Evolutionary conservation across 306 rosid genomes (phyloP).

Genomic region (Vigna nakashimae): DNA sequence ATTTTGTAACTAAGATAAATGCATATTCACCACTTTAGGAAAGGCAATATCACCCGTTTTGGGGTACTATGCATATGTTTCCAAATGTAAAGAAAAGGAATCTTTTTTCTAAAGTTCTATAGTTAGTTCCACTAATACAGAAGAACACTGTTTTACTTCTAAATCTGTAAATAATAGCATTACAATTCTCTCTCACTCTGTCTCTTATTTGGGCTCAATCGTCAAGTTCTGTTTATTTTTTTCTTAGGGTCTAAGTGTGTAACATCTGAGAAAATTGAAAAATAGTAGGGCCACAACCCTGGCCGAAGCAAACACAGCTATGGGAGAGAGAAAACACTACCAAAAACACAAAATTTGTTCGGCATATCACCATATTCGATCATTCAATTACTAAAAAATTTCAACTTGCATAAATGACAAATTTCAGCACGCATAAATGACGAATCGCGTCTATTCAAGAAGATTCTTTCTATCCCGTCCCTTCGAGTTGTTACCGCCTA

Average conservation of each 20-base stretch:
- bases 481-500: too few species aligned
- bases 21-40: constrained; percentile 39
- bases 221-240: too few species aligned
- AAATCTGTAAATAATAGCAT: background rate
- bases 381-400: too few species aligned
- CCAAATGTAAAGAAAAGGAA: constrained; percentile 19
- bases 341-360: too few species aligned
- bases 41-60: background rate
- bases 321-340: background rate
- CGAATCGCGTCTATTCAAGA: too few species aligned
- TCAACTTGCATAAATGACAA: too few species aligned
- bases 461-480: too few species aligned
- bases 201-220: too few species aligned
- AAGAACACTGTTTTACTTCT: background rate
- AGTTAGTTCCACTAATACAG: constrained; percentile 5
- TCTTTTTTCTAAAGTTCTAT: constrained; percentile 7
- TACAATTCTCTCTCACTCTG: background rate
- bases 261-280: background rate
- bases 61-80: constrained; percentile 29
- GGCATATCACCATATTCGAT: too few species aligned
- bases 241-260: background rate
- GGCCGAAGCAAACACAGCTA: too few species aligned
- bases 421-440: too few species aligned
- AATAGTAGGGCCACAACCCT: background rate
- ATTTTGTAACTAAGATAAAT: constrained; percentile 20